Evolutionary conservation across 768 basidiomycete genomes (phyloP).

Genomic region (Aureoboletus auriporus): DNA sequence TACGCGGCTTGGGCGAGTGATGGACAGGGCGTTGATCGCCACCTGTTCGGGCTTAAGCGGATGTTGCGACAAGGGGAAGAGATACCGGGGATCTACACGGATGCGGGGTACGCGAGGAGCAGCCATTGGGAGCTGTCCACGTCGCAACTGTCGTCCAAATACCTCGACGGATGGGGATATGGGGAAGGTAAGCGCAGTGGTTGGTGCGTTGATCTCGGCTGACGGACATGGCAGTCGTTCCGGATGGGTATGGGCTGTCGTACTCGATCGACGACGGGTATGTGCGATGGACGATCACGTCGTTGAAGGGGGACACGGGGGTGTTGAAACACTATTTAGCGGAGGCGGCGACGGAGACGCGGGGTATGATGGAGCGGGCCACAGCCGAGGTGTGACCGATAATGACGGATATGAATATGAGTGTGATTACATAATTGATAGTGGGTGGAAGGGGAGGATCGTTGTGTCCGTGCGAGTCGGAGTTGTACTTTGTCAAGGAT

Average conservation of each 20-base stretch:
- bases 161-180: conserved; percentile 95
- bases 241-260: conserved; percentile 87
- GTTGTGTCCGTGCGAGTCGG: conserved; percentile 24
- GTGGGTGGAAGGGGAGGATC: neutral
- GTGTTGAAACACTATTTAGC: conserved; percentile 67
- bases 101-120: conserved; percentile 63
- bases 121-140: conserved; percentile 94
- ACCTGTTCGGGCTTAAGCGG: conserved; percentile 91
- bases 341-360: conserved; percentile 77
- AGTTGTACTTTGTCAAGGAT: conserved; percentile 13
- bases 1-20: conserved; percentile 92
- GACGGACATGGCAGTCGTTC: conserved; percentile 57
- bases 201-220: conserved; percentile 2
- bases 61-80: conserved; percentile 68
- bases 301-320: conserved; percentile 49
- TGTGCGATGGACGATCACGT: conserved; percentile 91
- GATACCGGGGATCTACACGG: conserved; percentile 70
- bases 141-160: conserved; percentile 76
- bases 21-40: conserved; percentile 92
- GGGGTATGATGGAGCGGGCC: conserved; percentile 60
- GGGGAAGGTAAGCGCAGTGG: conserved; percentile 65
- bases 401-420: conserved; percentile 20
- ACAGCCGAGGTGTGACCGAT: neutral
- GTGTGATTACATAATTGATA: conserved; percentile 25
- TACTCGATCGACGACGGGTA: conserved; percentile 85